phyloP scores from a whole-genome alignment of 1,284 basidiomycete species.

The Exobasidium rhododendri region DNA sequence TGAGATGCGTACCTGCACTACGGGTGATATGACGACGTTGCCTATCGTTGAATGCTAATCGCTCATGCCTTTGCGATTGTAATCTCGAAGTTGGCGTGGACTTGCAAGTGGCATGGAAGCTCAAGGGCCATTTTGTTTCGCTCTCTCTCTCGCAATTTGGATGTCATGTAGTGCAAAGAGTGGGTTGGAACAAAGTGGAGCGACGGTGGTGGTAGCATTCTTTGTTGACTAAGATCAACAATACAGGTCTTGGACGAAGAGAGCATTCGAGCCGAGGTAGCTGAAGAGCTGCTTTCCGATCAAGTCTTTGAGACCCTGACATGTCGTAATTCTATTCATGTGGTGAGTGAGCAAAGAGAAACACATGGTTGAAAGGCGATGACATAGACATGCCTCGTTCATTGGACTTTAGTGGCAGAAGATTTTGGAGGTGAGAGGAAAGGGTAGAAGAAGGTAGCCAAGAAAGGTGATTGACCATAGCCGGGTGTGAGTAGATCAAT shows the following conservation, averaged over 20 bases:
- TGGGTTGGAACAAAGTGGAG: constrained; percentile 8
- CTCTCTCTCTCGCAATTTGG: constrained; percentile 45
- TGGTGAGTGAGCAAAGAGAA: constrained; percentile 40
- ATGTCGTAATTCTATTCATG: constrained; percentile 40
- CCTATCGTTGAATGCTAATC: too few species aligned
- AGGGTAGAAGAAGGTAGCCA: background rate
- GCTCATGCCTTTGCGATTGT: too few species aligned
- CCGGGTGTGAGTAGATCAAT: too few species aligned
- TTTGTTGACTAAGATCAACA: background rate
- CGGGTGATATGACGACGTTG: too few species aligned
- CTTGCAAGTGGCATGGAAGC: constrained; percentile 22
- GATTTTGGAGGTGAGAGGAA: constrained; percentile 14
- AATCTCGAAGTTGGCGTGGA: constrained; percentile 20
- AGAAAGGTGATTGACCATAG: too few species aligned
- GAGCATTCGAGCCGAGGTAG: constrained; percentile 20
- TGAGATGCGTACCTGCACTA: constrained; percentile 11
- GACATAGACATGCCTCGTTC: constrained; percentile 8
- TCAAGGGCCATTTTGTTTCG: constrained; percentile 32
- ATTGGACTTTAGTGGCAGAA: constrained; percentile 26
- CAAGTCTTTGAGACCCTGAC: constrained; percentile 39
- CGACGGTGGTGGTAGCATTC: background rate
- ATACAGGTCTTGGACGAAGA: constrained; percentile 32
- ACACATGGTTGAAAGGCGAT: too few species aligned
- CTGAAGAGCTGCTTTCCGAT: constrained; percentile 38
- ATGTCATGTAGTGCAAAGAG: constrained; percentile 43